Percentiles rank a stretch among this genome's conserved stretches.
These are phyloP conservation scores for Gyrodon lividus DNA, from an alignment of 768 basidiomycete species.

Conservation along the genomic window DNA sequence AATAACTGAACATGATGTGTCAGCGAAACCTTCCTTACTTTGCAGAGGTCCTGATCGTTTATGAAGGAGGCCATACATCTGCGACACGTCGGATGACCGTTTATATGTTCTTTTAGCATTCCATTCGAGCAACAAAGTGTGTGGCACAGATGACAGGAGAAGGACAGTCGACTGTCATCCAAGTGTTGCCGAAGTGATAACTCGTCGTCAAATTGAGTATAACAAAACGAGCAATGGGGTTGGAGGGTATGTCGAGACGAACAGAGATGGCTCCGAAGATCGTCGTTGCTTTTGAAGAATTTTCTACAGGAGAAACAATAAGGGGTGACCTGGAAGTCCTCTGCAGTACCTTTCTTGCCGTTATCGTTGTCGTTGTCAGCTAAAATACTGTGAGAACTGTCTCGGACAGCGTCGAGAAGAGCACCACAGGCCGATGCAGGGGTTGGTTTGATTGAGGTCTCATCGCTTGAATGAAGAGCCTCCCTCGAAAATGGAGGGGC, in stretches of 20 bases:
- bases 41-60: background rate
- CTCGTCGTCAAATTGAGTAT: slow-evolving; percentile 2
- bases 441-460: too few species aligned
- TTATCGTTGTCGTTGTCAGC: too few species aligned
- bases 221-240: background rate
- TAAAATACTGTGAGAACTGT: too few species aligned
- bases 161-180: background rate
- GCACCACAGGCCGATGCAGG: too few species aligned
- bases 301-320: background rate
- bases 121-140: background rate
- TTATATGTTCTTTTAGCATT: background rate
- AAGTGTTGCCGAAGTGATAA: slow-evolving; percentile 1
- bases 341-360: too few species aligned
- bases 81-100: slow-evolving; percentile 1
- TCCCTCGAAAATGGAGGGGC: too few species aligned
- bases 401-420: too few species aligned
- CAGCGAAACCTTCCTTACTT: background rate
- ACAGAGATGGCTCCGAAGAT: background rate
- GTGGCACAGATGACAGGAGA: background rate
- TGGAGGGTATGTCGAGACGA: background rate
- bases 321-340: background rate
- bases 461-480: too few species aligned
- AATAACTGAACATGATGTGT: background rate
- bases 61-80: background rate
- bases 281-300: background rate